These are phyloP conservation scores for Grigorovia jiainica DNA, from an alignment of 805 yeast genomes.

Conservation along the genomic window DNA sequence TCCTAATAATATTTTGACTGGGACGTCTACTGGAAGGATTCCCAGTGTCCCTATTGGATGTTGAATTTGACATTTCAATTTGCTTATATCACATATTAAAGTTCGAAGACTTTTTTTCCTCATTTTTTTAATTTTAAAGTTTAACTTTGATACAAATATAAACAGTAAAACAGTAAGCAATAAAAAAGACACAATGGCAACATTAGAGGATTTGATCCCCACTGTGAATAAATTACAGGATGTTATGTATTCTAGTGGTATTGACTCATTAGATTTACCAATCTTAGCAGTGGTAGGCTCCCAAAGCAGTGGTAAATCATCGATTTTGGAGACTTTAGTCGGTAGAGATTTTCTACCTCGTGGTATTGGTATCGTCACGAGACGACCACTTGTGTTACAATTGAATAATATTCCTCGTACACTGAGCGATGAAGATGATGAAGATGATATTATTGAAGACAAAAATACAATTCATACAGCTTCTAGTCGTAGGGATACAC, in stretches of 20 bases:
- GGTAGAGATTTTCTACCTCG: slow-evolving; percentile 94
- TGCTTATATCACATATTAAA: too few relatives aligned
- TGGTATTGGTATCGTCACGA: slow-evolving; percentile 94
- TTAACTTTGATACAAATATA: too few relatives aligned
- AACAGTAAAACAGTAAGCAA: background rate
- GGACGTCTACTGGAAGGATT: background rate
- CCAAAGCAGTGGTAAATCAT: slow-evolving; percentile 92
- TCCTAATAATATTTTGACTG: background rate
- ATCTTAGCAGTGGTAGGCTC: slow-evolving; percentile 94
- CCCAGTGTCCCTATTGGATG: background rate
- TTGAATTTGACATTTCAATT: background rate
- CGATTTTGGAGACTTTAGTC: slow-evolving; percentile 88
- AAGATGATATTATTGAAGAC: slow-evolving; percentile 3
- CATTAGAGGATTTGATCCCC: slow-evolving; percentile 46
- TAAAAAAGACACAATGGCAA: slow-evolving; percentile 17
- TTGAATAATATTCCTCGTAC: slow-evolving; percentile 45
- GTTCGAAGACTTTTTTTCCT: too few relatives aligned
- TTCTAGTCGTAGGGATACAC: background rate
- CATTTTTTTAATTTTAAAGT: too few relatives aligned
- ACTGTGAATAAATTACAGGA: slow-evolving; percentile 88
- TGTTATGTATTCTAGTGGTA: slow-evolving; percentile 96
- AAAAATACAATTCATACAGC: slow-evolving; percentile 2
- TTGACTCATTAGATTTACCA: slow-evolving; percentile 83
- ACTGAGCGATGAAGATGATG: slow-evolving; percentile 3
- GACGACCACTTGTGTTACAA: slow-evolving; percentile 88